phyloP scores from a whole-genome alignment of 371 early-diverging fungal genomes.

The Mortierella sp. region DNA sequence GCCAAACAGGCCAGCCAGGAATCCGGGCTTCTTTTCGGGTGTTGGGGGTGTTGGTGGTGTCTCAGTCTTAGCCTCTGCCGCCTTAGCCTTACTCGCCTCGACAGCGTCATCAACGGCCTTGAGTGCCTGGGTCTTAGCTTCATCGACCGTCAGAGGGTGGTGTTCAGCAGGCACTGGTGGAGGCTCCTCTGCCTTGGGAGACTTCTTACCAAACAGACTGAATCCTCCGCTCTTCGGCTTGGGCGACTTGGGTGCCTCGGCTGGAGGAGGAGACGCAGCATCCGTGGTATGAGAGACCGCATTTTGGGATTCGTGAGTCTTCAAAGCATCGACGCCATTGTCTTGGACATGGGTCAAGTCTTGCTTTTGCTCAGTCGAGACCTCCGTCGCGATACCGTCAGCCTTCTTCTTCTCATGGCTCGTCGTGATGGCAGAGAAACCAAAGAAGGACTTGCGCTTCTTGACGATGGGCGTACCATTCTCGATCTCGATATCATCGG shows the following conservation, averaged over 20 bases:
- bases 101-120: slow-evolving; percentile 55
- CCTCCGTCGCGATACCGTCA: slow-evolving; percentile 48
- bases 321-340: slow-evolving; percentile 46
- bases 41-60: slow-evolving; percentile 32
- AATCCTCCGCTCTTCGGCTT: slow-evolving; percentile 51
- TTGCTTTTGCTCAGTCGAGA: slow-evolving; percentile 53
- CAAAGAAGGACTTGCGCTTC: slow-evolving; percentile 58
- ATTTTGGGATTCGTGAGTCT: slow-evolving; percentile 54
- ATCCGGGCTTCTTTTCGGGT: slow-evolving; percentile 51
- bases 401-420: slow-evolving; percentile 52
- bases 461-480: slow-evolving; percentile 49
- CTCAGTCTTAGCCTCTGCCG: slow-evolving; percentile 39
- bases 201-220: slow-evolving; percentile 54
- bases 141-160: slow-evolving; percentile 43
- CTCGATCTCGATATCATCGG: slow-evolving; percentile 54
- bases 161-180: slow-evolving; percentile 24
- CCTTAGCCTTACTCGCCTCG: slow-evolving; percentile 49
- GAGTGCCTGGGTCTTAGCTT: slow-evolving; percentile 49
- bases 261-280: slow-evolving; percentile 27
- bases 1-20: slow-evolving; percentile 40
- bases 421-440: slow-evolving; percentile 50
- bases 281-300: slow-evolving; percentile 53
- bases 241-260: slow-evolving; percentile 43
- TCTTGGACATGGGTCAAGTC: slow-evolving; percentile 53
- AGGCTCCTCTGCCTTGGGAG: slow-evolving; percentile 37